These are phyloP conservation scores for Huntiella moniliformis DNA, from an alignment of 2,329 filamentous ascomycete species.

Conservation along the genomic window DNA sequence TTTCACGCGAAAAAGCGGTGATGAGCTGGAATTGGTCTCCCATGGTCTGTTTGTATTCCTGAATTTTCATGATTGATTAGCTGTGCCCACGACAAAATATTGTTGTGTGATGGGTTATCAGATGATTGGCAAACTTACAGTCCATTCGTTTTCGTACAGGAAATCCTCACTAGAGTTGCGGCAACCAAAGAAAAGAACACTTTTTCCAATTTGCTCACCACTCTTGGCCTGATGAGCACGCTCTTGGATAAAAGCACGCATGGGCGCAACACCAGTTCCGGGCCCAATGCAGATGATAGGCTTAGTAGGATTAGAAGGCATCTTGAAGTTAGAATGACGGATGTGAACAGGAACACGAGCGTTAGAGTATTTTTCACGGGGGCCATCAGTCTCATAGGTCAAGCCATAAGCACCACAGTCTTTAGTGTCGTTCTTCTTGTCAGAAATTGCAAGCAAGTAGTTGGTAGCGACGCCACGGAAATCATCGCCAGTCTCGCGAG, in stretches of 20 bases:
- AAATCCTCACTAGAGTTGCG: constrained; percentile 78
- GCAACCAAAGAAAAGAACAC: constrained; percentile 89
- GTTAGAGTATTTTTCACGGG: constrained; percentile 91
- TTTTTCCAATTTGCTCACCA: constrained; percentile 69
- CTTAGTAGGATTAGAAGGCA: constrained; percentile 84
- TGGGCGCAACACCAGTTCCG: constrained; percentile 89
- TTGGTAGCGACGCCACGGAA: constrained; percentile 95
- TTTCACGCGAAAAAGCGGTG: constrained; percentile 87
- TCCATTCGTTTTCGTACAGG: constrained; percentile 79
- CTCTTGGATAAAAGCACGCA: constrained; percentile 90
- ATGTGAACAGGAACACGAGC: constrained; percentile 90
- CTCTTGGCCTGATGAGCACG: constrained; percentile 64
- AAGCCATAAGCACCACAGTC: constrained; percentile 66
- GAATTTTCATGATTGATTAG: constrained; percentile 4
- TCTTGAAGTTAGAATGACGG: constrained; percentile 96
- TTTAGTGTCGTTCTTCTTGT: constrained; percentile 84
- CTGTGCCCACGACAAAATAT: neutral
- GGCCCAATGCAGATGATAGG: constrained; percentile 93
- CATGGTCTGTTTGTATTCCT: constrained; percentile 69
- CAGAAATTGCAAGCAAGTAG: constrained; percentile 83
- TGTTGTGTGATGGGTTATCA: neutral
- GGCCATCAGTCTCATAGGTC: constrained; percentile 72
- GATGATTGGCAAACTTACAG: constrained; percentile 38
- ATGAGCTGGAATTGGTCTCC: constrained; percentile 81
- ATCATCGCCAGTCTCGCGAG: constrained; percentile 45